Base-by-base conservation (phyloP, 1,139 yeast species). In the Blastobotrys arbuscula region DNA sequence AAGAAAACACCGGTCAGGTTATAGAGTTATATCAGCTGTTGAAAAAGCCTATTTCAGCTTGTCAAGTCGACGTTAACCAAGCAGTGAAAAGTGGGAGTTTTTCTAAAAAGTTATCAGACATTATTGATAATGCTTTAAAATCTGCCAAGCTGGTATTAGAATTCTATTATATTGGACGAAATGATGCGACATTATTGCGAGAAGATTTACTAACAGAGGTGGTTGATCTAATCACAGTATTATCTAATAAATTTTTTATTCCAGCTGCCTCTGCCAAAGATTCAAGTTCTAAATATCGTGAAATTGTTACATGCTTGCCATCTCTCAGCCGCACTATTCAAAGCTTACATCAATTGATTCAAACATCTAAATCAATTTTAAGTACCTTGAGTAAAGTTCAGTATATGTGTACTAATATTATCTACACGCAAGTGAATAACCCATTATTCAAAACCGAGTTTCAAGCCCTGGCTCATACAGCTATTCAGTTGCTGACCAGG, bases 171-270 rank as follows among this genome's bases (percentile, higher is more conserved):
- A 36, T 41, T 2, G 45, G 44, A 12, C 21, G 30, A 2, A 7
- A n/a, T 19, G 45, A 40, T 24, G 13, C 24, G 6, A 8, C 37
- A 5, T 31, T 46, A 20, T 7, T 34, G 23, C 44, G 44, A 2
- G 49, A 46, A 37, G 49, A 46, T 13, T 16, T 35, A 16, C 23
- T 46, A 16, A n/a, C 26, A 16, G 45, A 41, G 12, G 42, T 41
- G 23, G 8, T 46, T 12, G 49, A 46, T 19, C 18, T 41, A 12
- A 3, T 46, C 12, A 23, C 41, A n/a, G 7, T 18, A 7, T 23
- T 31, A 2, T 23, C 33, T 8, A 41, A 41, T 19, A 41, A 46
- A 20, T 34, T 41, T 15, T 23, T 41, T 8, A 40, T 46, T 16
- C 45, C 49, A 18, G 31, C 19, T 10, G 39, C 18, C 8, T 10